Conservation (phyloP, 352 stramenopile genomes). For the Pythium phragmitis region DNA sequence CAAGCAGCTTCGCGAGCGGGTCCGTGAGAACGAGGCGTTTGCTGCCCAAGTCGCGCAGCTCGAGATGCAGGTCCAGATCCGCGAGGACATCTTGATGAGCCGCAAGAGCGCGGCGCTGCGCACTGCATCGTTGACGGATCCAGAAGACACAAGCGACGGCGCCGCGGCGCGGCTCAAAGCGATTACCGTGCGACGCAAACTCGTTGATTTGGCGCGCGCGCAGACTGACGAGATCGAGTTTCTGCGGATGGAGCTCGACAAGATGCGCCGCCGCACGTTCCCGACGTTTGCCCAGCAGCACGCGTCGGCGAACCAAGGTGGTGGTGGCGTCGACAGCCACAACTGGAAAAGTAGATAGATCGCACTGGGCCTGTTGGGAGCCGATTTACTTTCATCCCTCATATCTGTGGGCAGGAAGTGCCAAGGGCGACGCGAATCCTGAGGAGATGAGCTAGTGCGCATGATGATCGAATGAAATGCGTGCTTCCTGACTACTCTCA, state of each 20-base stretch:
- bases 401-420: too few species aligned
- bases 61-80: slow-evolving; percentile 82
- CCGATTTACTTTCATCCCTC: too few species aligned
- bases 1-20: slow-evolving; percentile 60
- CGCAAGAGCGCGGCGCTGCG: slow-evolving; percentile 52
- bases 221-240: slow-evolving; percentile 93
- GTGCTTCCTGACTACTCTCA: too few species aligned
- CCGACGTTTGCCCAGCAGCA: slow-evolving; percentile 84
- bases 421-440: too few species aligned
- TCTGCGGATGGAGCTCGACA: slow-evolving; percentile 86
- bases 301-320: slow-evolving; percentile 26
- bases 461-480: too few species aligned
- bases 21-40: slow-evolving; percentile 83
- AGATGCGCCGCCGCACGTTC: slow-evolving; percentile 91
- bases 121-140: slow-evolving; percentile 20
- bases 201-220: slow-evolving; percentile 86
- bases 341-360: slow-evolving; percentile 1
- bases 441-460: too few species aligned
- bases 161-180: slow-evolving; percentile 72
- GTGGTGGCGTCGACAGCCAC: slow-evolving; percentile 20
- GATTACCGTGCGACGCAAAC: slow-evolving; percentile 84
- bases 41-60: slow-evolving; percentile 74
- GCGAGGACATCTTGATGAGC: slow-evolving; percentile 84
- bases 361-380: background rate
- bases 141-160: slow-evolving; percentile 7